phyloP scores from a whole-genome alignment of 352 stramenopile genomes.

The Globisporangium apiculatum region DNA sequence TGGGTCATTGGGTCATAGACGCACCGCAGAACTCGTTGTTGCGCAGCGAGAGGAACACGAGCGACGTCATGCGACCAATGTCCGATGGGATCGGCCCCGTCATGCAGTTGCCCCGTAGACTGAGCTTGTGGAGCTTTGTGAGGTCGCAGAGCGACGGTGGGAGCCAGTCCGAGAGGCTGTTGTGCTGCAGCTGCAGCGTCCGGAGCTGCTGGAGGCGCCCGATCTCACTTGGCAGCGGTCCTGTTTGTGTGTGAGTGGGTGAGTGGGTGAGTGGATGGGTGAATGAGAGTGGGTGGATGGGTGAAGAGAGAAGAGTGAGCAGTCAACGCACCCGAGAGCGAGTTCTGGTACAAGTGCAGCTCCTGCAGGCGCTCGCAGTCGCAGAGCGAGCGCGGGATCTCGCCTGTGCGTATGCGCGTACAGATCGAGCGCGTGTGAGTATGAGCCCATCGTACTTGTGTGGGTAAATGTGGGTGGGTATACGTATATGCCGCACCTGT shows the following conservation, averaged over 20 bases:
- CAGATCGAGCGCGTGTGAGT: neutral
- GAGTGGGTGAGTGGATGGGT: neutral
- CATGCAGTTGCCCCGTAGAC: conserved; percentile 73
- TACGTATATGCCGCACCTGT: conserved; percentile 17
- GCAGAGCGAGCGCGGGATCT: conserved; percentile 35
- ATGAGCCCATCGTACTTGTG: neutral
- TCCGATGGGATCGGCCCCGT: conserved; percentile 45
- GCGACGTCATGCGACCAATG: conserved; percentile 56
- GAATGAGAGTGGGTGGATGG: neutral
- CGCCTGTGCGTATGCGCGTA: conserved; percentile 13
- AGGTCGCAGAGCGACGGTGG: conserved; percentile 46
- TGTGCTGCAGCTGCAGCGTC: conserved; percentile 80
- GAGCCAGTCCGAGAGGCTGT: conserved; percentile 59
- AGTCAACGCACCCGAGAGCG: conserved; percentile 33
- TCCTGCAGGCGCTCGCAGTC: conserved; percentile 62
- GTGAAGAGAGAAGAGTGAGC: neutral
- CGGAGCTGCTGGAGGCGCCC: conserved; percentile 48
- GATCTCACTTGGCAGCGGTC: conserved; percentile 39
- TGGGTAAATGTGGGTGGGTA: neutral
- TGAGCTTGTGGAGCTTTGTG: conserved; percentile 61
- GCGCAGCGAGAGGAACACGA: conserved; percentile 80
- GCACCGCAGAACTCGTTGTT: conserved; percentile 67
- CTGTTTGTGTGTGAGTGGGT: conserved; percentile 10
- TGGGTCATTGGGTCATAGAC: neutral
- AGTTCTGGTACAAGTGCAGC: conserved; percentile 76